These are phyloP conservation scores for Colletotrichum tropicale DNA, from an alignment of 2,329 filamentous ascomycete species.

Conservation along the genomic window DNA sequence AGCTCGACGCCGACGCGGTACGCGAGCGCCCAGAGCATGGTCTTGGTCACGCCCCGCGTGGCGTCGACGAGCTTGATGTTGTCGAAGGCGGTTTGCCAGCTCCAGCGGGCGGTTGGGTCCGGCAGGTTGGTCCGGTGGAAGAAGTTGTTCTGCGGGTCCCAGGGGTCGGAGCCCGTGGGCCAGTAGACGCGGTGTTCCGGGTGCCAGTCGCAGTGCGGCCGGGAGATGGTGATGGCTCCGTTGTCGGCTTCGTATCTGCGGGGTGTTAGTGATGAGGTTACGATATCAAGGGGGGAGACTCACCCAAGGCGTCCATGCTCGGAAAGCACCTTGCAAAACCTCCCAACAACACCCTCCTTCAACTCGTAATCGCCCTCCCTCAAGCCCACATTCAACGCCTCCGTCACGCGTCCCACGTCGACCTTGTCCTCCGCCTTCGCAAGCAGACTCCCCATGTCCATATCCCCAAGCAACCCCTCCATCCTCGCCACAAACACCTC, in stretches of 20 bases:
- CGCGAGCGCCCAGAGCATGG: constrained; percentile 37
- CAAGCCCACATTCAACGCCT: not conserved
- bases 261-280: not conserved
- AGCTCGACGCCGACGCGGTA: constrained; percentile 44
- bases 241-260: not conserved
- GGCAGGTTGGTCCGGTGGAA: constrained; percentile 5
- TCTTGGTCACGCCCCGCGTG: constrained; percentile 12
- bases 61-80: constrained; percentile 24
- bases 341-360: constrained; percentile 28
- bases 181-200: constrained; percentile 35
- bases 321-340: constrained; percentile 26
- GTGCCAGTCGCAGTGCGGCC: constrained; percentile 28
- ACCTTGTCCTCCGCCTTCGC: not conserved
- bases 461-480: constrained; percentile 34
- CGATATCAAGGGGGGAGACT: not conserved
- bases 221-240: constrained; percentile 26
- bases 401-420: not conserved
- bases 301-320: constrained; percentile 28
- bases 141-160: not conserved
- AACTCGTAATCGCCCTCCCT: not conserved
- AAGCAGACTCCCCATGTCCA: constrained; percentile 25
- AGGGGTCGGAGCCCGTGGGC: constrained; percentile 21
- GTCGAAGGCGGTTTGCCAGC: constrained; percentile 25
- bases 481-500: constrained; percentile 35
- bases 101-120: not conserved